Base-by-base conservation (phyloP, 768 basidiomycete genomes). In the Tylopilus subfusipes region DNA sequence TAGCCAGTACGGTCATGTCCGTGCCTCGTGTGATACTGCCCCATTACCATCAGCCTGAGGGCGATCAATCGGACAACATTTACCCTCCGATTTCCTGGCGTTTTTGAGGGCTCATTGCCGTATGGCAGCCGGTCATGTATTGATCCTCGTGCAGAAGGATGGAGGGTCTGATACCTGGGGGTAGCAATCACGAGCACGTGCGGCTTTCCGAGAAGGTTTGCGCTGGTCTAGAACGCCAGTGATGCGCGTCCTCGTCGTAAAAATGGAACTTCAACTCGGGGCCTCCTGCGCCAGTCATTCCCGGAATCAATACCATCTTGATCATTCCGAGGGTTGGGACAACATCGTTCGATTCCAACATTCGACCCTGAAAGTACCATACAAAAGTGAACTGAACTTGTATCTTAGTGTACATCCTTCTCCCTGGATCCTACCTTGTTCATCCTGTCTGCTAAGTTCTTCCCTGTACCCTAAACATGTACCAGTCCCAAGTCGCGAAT, bases 391-490 rank as follows among this genome's bases (percentile, higher is more conserved):
- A 16, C 34, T 16, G 12, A 36, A 18, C 34, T 1, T 7, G 18
- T 36, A 18, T 14, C 33, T 7, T 7, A 7, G 25, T 7, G 25
- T 27, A 27, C 25, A 7, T 16, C 33, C 12, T 34, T 34, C 34
- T 13, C 34, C 34, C 6, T 1, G 16, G 16, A 14, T 6, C 34
- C 34, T 36, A 36, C 34, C 34, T 36, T n/a, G 34, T 16, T 36
- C 34, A 6, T 36, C 34, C 12, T 4, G 34, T 36, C 16, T 27
- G 25, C 25, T 27, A 27, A 16, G 18, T 18, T 6, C 34, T 16
- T 18, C 5, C 13, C 14, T 10, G n/a, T n/a, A n/a, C n/a, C n/a
- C 19, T 12, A 40, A 31, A 16, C 16, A 63, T 63, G 61, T 3
- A 54, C 40, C 39, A 49, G 34, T 25, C 19, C 14, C 24, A 52